A percentile compares a stretch with the other conserved stretches of the same genome.
These are phyloP conservation scores for Hylodesmum podocarpum DNA, from an alignment of 306 rosid species.

Conservation along the genomic window DNA sequence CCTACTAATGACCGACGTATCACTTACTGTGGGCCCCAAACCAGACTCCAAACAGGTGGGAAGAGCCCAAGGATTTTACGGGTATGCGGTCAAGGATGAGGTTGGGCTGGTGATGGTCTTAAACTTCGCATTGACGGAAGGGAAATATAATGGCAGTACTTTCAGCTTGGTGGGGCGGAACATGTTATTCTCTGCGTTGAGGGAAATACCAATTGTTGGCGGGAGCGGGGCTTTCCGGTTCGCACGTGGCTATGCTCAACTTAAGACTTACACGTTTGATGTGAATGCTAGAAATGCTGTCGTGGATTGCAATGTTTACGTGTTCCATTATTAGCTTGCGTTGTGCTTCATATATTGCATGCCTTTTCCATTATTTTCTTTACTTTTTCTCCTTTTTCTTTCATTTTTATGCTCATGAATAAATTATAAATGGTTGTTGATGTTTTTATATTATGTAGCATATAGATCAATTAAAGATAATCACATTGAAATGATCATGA, in stretches of 20 bases:
- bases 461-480: too few species aligned
- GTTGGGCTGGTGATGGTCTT: not conserved
- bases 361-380: too few species aligned
- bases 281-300: conserved; percentile 29
- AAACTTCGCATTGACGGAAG: conserved; percentile 22
- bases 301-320: conserved; percentile 47
- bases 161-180: conserved; percentile 30
- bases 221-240: conserved; percentile 54
- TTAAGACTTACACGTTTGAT: conserved; percentile 16
- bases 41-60: conserved; percentile 44
- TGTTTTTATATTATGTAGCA: too few species aligned
- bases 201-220: conserved; percentile 30
- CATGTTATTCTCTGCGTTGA: not conserved
- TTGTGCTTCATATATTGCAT: too few species aligned
- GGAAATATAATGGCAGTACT: conserved; percentile 26
- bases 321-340: conserved; percentile 32
- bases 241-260: conserved; percentile 51
- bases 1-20: conserved; percentile 42
- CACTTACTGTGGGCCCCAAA: conserved; percentile 40
- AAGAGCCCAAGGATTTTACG: conserved; percentile 53
- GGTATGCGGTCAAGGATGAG: conserved; percentile 40
- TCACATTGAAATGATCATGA: too few species aligned
- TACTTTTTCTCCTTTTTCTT: too few species aligned
- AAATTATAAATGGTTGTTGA: too few species aligned
- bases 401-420: too few species aligned